phyloP scores from a whole-genome alignment of 305 asterid species.

The Nicotiana rustica region DNA sequence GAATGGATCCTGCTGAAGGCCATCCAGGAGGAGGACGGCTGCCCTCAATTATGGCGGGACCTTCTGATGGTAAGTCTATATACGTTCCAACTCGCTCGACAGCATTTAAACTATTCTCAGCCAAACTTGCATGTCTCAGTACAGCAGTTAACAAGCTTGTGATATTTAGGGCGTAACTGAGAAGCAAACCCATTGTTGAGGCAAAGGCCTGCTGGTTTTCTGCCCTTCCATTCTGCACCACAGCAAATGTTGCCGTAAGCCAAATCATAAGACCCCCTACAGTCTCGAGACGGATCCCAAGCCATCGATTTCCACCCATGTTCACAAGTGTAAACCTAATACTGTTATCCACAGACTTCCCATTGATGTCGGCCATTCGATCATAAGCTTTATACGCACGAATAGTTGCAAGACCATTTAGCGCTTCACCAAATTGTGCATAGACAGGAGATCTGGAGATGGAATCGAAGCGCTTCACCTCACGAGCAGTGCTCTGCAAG shows the following conservation, averaged over 20 bases:
- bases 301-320: conserved; percentile 93
- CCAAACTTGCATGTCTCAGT: conserved; percentile 86
- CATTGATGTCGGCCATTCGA: conserved; percentile 80
- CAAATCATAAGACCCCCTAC: conserved; percentile 96
- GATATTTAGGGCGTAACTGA: conserved; percentile 87
- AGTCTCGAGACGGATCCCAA: conserved; percentile 84
- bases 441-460: conserved; percentile 95
- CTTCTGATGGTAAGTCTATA: conserved; percentile 90
- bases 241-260: conserved; percentile 96
- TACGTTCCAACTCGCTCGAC: conserved; percentile 93
- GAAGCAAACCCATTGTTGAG: conserved; percentile 96
- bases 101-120: conserved; percentile 94
- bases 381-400: conserved; percentile 96
- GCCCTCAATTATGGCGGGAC: conserved; percentile 66
- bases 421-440: conserved; percentile 97
- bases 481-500: conserved; percentile 96
- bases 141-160: conserved; percentile 79
- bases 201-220: conserved; percentile 90
- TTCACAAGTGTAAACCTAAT: conserved; percentile 78
- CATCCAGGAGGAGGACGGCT: conserved; percentile 93
- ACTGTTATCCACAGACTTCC: conserved; percentile 89
- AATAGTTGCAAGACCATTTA: conserved; percentile 86
- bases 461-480: conserved; percentile 94
- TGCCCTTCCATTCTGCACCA: conserved; percentile 80
- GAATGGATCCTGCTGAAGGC: conserved; percentile 82